Evolutionary conservation across 768 basidiomycete genomes (phyloP), one percentile per base, ranked within the genome.

Genomic region (Trametes cinnabarina): DNA sequence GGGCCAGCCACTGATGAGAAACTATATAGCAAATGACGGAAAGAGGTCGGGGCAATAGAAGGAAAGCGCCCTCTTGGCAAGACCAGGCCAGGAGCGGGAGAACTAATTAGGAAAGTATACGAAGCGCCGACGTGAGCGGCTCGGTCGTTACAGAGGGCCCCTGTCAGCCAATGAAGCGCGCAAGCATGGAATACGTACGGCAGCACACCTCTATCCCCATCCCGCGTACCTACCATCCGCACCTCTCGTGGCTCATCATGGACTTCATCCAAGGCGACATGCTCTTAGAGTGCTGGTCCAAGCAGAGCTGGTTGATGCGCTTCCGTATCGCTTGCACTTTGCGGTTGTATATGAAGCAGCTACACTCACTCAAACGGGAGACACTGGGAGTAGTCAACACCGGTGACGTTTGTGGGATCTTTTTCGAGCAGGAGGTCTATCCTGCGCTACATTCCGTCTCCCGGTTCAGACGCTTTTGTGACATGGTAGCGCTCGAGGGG

Each of bases 311-410:
- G 2, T 57, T 58, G 46, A 47, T 43, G 41, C 60, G 44, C 34
- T 62, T 65, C 44, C 63, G 63, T 23, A 55, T 59, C 20, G 60
- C 58, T 10, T 65, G 61, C 57, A 65, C 63, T 12, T 51, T 65
- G n/a, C 63, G 63, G 10, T 26, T 49, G 25, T 65, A 65, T 55
- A 15, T 63, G 40, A 47, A 48, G 28, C 63, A 65, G 49, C 15
- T 65, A 23, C 65, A 51, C 15, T 19, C 42, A 6, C 49, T 63
- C 39, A 55, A 17, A 10, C 37, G 43, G 9, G 37, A 15, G 6
- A 41, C 28, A 7, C 41, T 50, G 14, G 63, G 59, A 28, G 14
- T 44, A 3, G 43, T 64, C 19, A 34, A 51, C 34, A 53, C 40
- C 12, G 60, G 48, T 34, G 25, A 17, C 26, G 44, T 58, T 10